Evolutionary conservation across 306 rosid species (phyloP).

Genomic region (Begonia masoniana): DNA sequence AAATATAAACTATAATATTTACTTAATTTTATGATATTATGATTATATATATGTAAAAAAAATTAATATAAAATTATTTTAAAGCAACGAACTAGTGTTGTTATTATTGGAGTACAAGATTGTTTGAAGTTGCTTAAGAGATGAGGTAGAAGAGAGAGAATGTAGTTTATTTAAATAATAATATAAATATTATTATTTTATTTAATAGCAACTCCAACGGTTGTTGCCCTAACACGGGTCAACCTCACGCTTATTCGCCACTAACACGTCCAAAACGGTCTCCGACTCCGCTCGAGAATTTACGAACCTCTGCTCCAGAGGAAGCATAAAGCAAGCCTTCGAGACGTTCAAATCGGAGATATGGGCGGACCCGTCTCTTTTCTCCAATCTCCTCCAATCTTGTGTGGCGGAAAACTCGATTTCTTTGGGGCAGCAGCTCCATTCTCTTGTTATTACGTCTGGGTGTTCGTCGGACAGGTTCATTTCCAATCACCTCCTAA

Average conservation of each 20-base stretch:
- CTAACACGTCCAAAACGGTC: slow-evolving; percentile 14
- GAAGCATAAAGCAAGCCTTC: slow-evolving; percentile 48
- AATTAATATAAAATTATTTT: too few relatives aligned
- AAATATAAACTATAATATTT: too few relatives aligned
- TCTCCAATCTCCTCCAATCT: slow-evolving; percentile 63
- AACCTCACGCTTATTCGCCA: slow-evolving; percentile 19
- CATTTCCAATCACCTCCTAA: slow-evolving; percentile 60
- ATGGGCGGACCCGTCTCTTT: slow-evolving; percentile 56
- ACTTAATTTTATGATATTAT: too few relatives aligned
- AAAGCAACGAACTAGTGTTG: too few relatives aligned
- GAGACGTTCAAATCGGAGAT: slow-evolving; percentile 28
- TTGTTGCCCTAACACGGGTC: slow-evolving; percentile 7
- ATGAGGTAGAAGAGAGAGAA: too few relatives aligned
- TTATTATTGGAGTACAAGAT: too few relatives aligned
- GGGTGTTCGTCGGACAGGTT: slow-evolving; percentile 64
- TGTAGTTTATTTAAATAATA: too few relatives aligned
- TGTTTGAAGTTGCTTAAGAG: too few relatives aligned
- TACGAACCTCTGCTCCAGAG: slow-evolving; percentile 36
- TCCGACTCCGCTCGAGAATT: slow-evolving; percentile 19
- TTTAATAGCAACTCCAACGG: too few relatives aligned
- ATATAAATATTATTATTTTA: too few relatives aligned
- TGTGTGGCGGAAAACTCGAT: slow-evolving; percentile 39
- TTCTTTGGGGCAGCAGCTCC: slow-evolving; percentile 53
- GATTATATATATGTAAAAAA: too few relatives aligned
- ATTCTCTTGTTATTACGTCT: slow-evolving; percentile 57